These are phyloP conservation scores for Cyberlindnera veronae DNA, from an alignment of 805 yeast species.

Conservation along the genomic window DNA sequence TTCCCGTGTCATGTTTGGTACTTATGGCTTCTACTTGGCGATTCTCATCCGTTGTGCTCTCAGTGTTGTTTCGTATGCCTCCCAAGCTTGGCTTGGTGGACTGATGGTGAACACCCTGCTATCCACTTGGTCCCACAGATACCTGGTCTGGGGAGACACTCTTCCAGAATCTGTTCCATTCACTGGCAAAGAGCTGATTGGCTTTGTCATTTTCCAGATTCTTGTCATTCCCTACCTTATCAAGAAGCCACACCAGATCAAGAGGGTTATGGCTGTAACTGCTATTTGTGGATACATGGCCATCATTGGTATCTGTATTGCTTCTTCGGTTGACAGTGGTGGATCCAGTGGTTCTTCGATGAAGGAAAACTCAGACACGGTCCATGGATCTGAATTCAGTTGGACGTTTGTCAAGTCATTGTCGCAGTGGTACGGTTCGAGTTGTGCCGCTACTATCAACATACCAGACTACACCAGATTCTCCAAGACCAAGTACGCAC, in stretches of 20 bases:
- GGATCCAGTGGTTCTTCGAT: slow-evolving; percentile 9
- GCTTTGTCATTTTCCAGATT: slow-evolving; percentile 8
- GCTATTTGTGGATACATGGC: slow-evolving; percentile 6
- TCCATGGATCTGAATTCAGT: slow-evolving; percentile 21
- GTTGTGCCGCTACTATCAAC: slow-evolving; percentile 36
- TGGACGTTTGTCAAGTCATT: slow-evolving; percentile 40
- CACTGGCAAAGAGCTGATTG: slow-evolving; percentile 8
- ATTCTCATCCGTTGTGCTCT: slow-evolving; percentile 39
- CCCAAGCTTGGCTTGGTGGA: slow-evolving; percentile 13
- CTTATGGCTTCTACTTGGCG: slow-evolving; percentile 41
- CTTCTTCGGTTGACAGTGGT: slow-evolving; percentile 9
- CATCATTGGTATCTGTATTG: slow-evolving; percentile 8
- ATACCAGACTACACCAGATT: slow-evolving; percentile 40
- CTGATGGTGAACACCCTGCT: slow-evolving; percentile 7
- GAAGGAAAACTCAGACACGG: slow-evolving; percentile 7
- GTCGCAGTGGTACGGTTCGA: slow-evolving; percentile 37
- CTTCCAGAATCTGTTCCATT: slow-evolving; percentile 11
- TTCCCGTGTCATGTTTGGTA: slow-evolving; percentile 45
- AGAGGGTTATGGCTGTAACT: slow-evolving; percentile 1
- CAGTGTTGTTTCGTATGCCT: slow-evolving; percentile 14
- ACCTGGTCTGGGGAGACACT: slow-evolving; percentile 6
- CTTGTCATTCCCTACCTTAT: slow-evolving; percentile 3
- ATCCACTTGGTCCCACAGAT: slow-evolving; percentile 1
- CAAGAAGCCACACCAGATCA: slow-evolving; percentile 6
- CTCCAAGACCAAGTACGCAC: slow-evolving; percentile 25